Evolutionary conservation across 257 asterid genomes (phyloP), one percentile per base, ranked within the genome.

Genomic region (Jacaranda mimosifolia): DNA sequence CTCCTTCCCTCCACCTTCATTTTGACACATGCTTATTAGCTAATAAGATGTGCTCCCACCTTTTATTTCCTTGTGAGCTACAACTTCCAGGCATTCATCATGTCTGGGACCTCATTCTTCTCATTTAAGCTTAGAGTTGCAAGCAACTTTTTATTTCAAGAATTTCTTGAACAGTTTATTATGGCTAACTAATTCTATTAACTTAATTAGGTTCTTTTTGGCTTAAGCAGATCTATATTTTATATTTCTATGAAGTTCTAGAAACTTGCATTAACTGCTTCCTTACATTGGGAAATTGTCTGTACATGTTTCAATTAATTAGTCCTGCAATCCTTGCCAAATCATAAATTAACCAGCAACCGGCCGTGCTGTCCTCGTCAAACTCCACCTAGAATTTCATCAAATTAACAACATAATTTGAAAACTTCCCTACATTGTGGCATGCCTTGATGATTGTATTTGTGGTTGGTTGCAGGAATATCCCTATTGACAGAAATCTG

Each of bases 391-490:
- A 51, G 49, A 64, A 51, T 57, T 48, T 62, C 51, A 59, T 52
- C 3, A 52, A 51, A 70, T 51, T 51, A 9, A 69, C 42, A 4
- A 35, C 19, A 58, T 19, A 21, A 5, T 21, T 19, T 70, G 21
- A n/a, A 59, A 46, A 14, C 71, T 32, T 73, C 45, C 6, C 13
- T 32, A 74, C 39, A 21, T 32, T 40, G 21, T 68, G 72, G 14
- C 65, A 56, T 11, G 10, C 53, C n/a, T 36, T 45, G 35, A 8
- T 51, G 17, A 58, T 76, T 32, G 62, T 72, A 69, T 83, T 55
- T 55, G 18, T 53, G 18, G 36, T 79, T 79, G 67, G 68, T 73
- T 89, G 74, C 87, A 96, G 99, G 93, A 82, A 83, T 63, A 63
- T 73, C 32, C 83, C 87, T 60, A 63, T 77, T 3, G 82, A 75